These are phyloP conservation scores for Erigeron philadelphicus DNA, from an alignment of 140 eudicot genomes.

Conservation along the genomic window DNA sequence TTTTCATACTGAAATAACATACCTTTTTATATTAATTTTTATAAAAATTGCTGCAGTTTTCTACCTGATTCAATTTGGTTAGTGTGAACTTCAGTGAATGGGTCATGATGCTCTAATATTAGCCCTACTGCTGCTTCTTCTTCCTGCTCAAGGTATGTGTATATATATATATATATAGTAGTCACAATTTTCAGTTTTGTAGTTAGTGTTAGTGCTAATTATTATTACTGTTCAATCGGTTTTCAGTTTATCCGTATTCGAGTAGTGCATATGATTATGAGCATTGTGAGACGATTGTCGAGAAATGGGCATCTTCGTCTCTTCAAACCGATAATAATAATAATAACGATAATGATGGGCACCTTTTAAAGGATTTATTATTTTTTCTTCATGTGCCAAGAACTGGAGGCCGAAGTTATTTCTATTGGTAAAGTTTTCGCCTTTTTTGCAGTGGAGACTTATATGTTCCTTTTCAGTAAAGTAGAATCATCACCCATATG, in stretches of 20 bases:
- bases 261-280: conserved; percentile 32
- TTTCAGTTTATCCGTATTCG: conserved; percentile 32
- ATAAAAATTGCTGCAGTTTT: conserved; percentile 17
- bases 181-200: neutral
- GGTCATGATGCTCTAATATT: conserved; percentile 30
- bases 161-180: neutral
- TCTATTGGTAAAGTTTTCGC: conserved; percentile 49
- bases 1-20: neutral
- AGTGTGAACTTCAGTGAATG: conserved; percentile 34
- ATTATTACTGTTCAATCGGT: neutral
- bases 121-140: conserved; percentile 46
- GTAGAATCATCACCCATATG: neutral
- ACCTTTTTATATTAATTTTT: too few relatives aligned
- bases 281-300: conserved; percentile 52
- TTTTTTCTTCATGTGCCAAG: conserved; percentile 86
- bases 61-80: neutral
- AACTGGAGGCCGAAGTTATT: conserved; percentile 84
- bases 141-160: conserved; percentile 37
- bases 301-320: conserved; percentile 63
- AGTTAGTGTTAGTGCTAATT: neutral
- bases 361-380: conserved; percentile 50
- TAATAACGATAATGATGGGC: conserved; percentile 38
- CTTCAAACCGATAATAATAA: conserved; percentile 29
- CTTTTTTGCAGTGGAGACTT: neutral
- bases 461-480: conserved; percentile 6